phyloP scores from a whole-genome alignment of 257 asterid genomes.

The Linderniella brevidens region DNA sequence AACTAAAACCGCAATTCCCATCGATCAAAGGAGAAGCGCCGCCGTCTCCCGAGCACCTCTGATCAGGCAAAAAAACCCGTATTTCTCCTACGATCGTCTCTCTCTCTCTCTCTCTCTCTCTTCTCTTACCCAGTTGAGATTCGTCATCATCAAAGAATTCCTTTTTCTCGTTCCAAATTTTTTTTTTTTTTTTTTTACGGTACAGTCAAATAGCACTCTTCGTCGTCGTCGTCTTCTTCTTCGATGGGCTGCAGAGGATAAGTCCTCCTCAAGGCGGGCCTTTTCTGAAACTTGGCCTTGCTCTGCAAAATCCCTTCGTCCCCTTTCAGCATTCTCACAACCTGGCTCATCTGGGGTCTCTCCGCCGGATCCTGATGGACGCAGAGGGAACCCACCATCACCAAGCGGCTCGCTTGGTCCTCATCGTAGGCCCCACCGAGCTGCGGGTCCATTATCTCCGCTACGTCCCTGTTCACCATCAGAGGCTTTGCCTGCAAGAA shows the following conservation, averaged over 20 bases:
- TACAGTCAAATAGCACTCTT: background rate
- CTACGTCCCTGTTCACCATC: slow-evolving; percentile 25
- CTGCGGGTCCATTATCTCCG: slow-evolving; percentile 61
- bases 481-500: slow-evolving; percentile 77
- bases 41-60: too few species aligned
- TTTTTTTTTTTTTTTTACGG: too few species aligned
- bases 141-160: too few species aligned
- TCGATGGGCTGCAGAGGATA: background rate
- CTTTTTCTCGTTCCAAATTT: too few species aligned
- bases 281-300: slow-evolving; percentile 11
- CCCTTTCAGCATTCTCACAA: slow-evolving; percentile 56
- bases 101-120: too few species aligned
- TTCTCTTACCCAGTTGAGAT: too few species aligned
- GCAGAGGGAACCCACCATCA: slow-evolving; percentile 60
- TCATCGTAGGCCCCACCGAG: slow-evolving; percentile 35
- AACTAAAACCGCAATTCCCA: too few species aligned
- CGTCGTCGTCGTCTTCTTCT: background rate
- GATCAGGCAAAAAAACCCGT: too few species aligned
- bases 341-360: slow-evolving; percentile 91
- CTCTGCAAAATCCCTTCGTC: slow-evolving; percentile 36
- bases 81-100: too few species aligned
- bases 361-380: slow-evolving; percentile 51
- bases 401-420: slow-evolving; percentile 51
- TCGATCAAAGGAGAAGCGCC: too few species aligned
- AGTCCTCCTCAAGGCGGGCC: slow-evolving; percentile 6